Base-by-base conservation (phyloP, 495 filamentous ascomycete species). In the Evernia prunastri region DNA sequence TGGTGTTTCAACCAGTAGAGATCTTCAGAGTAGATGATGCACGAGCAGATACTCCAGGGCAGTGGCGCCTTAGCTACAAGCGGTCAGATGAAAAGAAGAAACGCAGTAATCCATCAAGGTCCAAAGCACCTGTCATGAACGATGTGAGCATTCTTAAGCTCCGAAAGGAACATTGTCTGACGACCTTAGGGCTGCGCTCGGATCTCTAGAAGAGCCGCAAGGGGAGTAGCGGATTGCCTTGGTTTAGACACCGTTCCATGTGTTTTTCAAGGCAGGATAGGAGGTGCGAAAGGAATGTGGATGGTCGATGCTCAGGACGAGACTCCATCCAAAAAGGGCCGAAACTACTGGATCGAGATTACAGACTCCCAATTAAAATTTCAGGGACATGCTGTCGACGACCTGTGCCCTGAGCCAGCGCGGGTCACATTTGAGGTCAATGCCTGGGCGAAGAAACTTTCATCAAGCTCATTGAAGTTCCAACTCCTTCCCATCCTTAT, bases 241-340 rank as follows among this genome's bases (percentile, higher is more conserved):
- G 83, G 84, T 0, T 77, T 91, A 9, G 68, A 78, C 0, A 78
- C 80, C 47, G 80, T 87, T 0, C 91, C 92, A 0, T 88, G 87
- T 61, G 84, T 80, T 10, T 88, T 95, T 59, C 93, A 97, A 75
- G 93, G 80, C 15, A 80, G 93, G 47, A 85, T 97, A 65, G 89
- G 86, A 4, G 86, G 89, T 9, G 89, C 90, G 1, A 97, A 97
- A 73, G 94, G 94, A 4, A 76, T 97, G 47, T 97, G 93, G 92
- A 84, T 92, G 74, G 79, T 93, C 20, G 85, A 87, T 66, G 78
- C 78, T 12, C 72, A 72, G 3, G 69, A 76, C 51, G 74, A 77
- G 60, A 47, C 75, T 62, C 10, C 77, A 81, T 63, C 71, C 71
- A 5, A 67, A 61, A 9, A 29, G 4, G 39, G 71, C 40, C 56